Conservation (phyloP, 768 basidiomycete genomes). For the Rhizopogon rudus region DNA sequence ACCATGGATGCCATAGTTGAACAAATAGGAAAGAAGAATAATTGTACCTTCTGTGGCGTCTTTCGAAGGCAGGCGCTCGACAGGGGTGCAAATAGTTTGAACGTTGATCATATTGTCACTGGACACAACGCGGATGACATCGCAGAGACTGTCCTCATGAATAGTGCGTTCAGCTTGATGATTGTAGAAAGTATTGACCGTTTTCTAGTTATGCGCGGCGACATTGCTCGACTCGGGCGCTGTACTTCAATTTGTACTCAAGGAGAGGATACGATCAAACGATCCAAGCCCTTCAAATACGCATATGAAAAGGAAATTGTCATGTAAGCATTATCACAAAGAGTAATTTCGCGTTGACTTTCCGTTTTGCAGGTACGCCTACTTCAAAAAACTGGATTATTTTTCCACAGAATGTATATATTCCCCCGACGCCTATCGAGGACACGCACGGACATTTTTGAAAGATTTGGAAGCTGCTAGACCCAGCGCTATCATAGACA, state of each 20-base stretch:
- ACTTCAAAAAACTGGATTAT: conserved; percentile 98
- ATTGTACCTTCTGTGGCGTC: conserved; percentile 99
- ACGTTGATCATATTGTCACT: conserved; percentile 96
- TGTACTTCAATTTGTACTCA: conserved; percentile 95
- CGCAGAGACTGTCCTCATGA: conserved; percentile 98
- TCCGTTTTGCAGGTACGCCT: conserved; percentile 73
- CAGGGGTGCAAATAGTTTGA: conserved; percentile 82
- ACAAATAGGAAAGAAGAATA: conserved; percentile 95
- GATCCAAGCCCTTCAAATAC: conserved; percentile 99
- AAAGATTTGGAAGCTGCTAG: conserved; percentile 94
- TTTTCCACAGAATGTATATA: conserved; percentile 99
- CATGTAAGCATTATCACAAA: conserved; percentile 55
- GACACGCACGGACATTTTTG: conserved; percentile 89
- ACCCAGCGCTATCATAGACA: conserved; percentile 95
- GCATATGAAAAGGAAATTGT: conserved; percentile 99
- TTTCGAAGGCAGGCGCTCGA: conserved; percentile 96
- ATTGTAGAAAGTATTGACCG: neutral
- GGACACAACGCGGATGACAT: conserved; percentile 99
- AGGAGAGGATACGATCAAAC: conserved; percentile 93
- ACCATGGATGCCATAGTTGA: conserved; percentile 97
- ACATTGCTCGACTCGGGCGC: conserved; percentile 89
- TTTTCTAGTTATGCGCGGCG: conserved; percentile 87
- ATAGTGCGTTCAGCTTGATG: conserved; percentile 55
- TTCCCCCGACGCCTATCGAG: conserved; percentile 97
- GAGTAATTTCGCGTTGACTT: conserved; percentile 4